Conservation (phyloP, 179 eudicot species). For the Drosera spatulata region DNA sequence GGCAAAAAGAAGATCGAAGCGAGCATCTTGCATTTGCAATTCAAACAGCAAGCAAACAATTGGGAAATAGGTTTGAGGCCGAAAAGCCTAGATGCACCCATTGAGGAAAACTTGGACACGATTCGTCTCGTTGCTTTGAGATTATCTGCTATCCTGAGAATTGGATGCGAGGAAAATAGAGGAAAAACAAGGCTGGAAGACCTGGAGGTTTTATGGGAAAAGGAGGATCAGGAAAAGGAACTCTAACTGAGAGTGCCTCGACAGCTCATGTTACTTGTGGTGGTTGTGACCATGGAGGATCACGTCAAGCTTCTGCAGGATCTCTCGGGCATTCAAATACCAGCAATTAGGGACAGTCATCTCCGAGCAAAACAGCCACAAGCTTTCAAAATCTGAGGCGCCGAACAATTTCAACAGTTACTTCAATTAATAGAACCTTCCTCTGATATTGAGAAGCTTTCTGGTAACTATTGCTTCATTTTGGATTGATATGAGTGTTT, state of each 20-base stretch:
- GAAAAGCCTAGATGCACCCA: not conserved
- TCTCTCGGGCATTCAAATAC: no score
- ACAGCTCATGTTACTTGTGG: no score
- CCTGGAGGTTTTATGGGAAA: not conserved
- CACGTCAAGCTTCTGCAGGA: no score
- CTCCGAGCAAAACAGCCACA: no score
- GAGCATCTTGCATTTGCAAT: not conserved
- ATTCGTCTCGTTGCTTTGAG: not conserved
- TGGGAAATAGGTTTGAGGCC: not conserved
- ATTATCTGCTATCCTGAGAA: not conserved
- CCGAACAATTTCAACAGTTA: not conserved
- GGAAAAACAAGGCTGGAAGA: not conserved
- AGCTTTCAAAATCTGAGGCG: not conserved
- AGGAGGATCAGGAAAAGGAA: not conserved
- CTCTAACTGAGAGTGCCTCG: not conserved
- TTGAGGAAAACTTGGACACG: not conserved
- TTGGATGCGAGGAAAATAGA: not conserved
- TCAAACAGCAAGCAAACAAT: not conserved
- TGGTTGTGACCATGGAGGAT: no score
- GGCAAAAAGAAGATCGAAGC: not conserved
- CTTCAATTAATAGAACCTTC: not conserved
- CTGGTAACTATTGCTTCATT: not conserved
- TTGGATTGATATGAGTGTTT: slow-evolving; percentile 2
- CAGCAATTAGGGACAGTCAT: no score
- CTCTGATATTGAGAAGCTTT: not conserved